phyloP scores from a whole-genome alignment of 139 green algal species.

The Coelastrella sp. region DNA sequence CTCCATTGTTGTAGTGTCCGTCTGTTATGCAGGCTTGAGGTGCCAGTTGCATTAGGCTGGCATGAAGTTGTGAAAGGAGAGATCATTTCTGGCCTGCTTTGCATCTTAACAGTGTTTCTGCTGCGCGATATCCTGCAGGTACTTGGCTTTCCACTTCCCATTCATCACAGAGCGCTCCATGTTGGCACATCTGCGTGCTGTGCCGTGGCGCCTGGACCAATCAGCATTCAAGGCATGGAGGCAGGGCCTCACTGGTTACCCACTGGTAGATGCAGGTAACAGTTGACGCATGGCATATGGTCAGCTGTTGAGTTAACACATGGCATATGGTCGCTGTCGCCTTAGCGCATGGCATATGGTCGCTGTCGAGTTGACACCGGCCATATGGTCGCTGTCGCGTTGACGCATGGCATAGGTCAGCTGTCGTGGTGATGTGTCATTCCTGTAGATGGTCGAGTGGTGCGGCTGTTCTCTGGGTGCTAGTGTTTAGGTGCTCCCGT shows the following conservation, averaged over 20 bases:
- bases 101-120: not conserved
- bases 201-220: slow-evolving; percentile 92
- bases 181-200: slow-evolving; percentile 89
- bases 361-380: no score
- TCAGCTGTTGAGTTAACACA: not conserved
- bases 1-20: no score
- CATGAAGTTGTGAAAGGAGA: not conserved
- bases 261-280: slow-evolving; percentile 68
- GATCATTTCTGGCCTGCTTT: no score
- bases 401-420: no score
- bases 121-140: slow-evolving; percentile 54
- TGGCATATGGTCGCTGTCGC: not conserved
- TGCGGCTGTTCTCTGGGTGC: no score
- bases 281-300: not conserved
- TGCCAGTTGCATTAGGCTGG: not conserved
- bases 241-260: slow-evolving; percentile 89
- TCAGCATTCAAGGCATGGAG: slow-evolving; percentile 86
- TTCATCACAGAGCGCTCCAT: slow-evolving; percentile 95
- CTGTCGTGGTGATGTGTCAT: no score
- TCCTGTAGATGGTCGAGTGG: no score
- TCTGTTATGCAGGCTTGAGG: no score
- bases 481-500: no score
- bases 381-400: not conserved
- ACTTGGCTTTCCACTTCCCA: slow-evolving; percentile 96
- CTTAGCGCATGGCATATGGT: no score